Percentiles rank a stretch among this genome's conserved stretches.
phyloP scores from a whole-genome alignment of 257 asterid species.

The Cynanchum wilfordii region DNA sequence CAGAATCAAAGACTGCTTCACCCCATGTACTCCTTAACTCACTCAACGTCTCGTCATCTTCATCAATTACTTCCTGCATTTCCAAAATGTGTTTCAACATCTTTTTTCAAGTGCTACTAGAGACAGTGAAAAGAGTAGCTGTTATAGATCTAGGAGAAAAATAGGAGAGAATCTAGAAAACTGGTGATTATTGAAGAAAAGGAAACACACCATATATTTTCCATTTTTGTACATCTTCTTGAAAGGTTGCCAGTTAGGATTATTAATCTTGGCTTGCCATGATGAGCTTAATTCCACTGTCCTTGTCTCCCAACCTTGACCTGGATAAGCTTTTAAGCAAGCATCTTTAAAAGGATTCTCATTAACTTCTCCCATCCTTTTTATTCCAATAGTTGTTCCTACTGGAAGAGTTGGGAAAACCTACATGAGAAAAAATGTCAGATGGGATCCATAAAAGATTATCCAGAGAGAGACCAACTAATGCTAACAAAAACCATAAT shows the following conservation, averaged over 20 bases:
- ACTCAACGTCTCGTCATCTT: slow-evolving; percentile 8
- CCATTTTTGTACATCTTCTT: slow-evolving; percentile 14
- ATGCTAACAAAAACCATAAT: neutral
- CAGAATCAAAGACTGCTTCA: slow-evolving; percentile 12
- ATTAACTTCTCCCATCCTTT: slow-evolving; percentile 17
- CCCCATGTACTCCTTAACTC: slow-evolving; percentile 16
- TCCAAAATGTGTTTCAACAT: neutral
- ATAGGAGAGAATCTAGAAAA: neutral
- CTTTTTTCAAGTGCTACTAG: neutral
- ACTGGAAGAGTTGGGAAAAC: slow-evolving; percentile 10
- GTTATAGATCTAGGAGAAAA: neutral
- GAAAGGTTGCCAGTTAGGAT: slow-evolving; percentile 17
- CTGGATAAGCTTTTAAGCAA: neutral
- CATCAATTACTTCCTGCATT: slow-evolving; percentile 18
- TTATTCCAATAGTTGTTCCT: slow-evolving; percentile 7
- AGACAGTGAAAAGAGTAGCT: neutral
- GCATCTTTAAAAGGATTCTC: slow-evolving; percentile 13
- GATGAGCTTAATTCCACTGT: slow-evolving; percentile 3
- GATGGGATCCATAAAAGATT: neutral
- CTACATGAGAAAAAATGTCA: neutral
- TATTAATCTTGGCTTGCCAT: slow-evolving; percentile 10
- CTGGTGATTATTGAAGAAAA: neutral
- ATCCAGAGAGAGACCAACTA: neutral
- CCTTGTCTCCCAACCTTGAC: slow-evolving; percentile 5
- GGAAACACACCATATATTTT: slow-evolving; percentile 10